These are phyloP conservation scores for Paramarasmius palmivorus DNA, from an alignment of 1,284 basidiomycete genomes.

Conservation along the genomic window DNA sequence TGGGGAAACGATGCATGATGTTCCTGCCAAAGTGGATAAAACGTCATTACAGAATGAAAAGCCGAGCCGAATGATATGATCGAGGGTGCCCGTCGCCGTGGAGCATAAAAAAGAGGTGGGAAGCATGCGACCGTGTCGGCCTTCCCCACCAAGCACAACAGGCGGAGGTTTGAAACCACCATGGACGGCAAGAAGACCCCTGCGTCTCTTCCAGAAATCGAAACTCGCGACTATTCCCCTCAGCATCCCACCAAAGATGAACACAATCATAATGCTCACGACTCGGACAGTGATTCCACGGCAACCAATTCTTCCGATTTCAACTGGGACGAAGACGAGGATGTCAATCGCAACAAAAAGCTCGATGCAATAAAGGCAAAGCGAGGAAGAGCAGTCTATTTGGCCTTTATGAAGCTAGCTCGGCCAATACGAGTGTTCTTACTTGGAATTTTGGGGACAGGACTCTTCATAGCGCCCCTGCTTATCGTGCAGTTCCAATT, in stretches of 20 bases:
- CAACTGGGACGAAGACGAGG: conserved; percentile 69
- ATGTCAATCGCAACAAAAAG: conserved; percentile 17
- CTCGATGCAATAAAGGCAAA: conserved; percentile 40
- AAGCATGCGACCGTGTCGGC: too few relatives aligned
- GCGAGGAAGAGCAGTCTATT: conserved; percentile 57
- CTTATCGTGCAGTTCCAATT: conserved; percentile 69
- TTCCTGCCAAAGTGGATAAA: too few relatives aligned
- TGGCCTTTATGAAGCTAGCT: conserved; percentile 68
- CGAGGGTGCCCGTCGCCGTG: too few relatives aligned
- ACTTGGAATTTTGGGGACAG: conserved; percentile 55
- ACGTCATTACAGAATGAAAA: too few relatives aligned
- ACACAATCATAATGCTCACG: not conserved
- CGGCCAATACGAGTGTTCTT: conserved; percentile 57
- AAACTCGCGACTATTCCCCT: not conserved
- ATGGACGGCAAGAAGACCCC: conserved; percentile 1
- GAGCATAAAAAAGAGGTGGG: too few relatives aligned
- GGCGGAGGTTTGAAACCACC: not conserved
- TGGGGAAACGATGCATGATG: too few relatives aligned
- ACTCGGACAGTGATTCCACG: conserved; percentile 50
- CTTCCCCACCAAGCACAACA: too few relatives aligned
- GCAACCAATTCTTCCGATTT: conserved; percentile 68
- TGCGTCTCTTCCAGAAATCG: not conserved
- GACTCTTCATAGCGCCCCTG: conserved; percentile 67
- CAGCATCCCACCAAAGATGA: not conserved
- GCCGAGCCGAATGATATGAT: too few relatives aligned